phyloP scores from a whole-genome alignment of 768 basidiomycete genomes.

The Tulasnella sp. region DNA sequence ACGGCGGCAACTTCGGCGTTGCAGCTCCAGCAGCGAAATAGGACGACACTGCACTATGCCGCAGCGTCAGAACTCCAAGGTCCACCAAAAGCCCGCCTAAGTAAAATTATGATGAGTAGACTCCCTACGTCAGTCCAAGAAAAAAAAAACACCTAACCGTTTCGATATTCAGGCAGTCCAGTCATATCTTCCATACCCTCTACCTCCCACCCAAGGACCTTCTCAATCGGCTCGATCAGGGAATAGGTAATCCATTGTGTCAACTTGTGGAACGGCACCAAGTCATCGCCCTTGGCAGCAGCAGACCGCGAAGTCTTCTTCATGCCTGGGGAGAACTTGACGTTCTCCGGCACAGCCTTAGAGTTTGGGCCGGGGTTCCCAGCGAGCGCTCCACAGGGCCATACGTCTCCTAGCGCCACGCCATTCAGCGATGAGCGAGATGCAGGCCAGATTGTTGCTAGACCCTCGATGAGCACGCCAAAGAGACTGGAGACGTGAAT shows the following conservation, averaged over 20 bases:
- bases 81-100: conserved; percentile 83
- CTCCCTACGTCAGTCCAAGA: neutral
- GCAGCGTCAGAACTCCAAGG: conserved; percentile 64
- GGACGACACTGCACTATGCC: conserved; percentile 37
- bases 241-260: conserved; percentile 91
- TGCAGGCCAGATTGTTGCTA: conserved; percentile 82
- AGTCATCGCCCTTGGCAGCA: conserved; percentile 44
- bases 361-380: conserved; percentile 2
- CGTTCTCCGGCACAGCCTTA: conserved; percentile 14
- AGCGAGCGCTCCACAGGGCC: conserved; percentile 63
- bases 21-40: conserved; percentile 37
- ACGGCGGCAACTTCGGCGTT: conserved; percentile 56
- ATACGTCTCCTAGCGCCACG: conserved; percentile 80
- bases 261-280: conserved; percentile 94
- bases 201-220: conserved; percentile 68
- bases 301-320: conserved; percentile 2
- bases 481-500: conserved; percentile 73
- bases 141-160: conserved; percentile 45
- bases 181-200: conserved; percentile 77
- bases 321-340: conserved; percentile 18
- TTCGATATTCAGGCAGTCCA: conserved; percentile 90
- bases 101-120: neutral
- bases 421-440: conserved; percentile 57
- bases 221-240: conserved; percentile 74
- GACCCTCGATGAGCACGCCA: conserved; percentile 67